Evolutionary conservation across 257 asterid species (phyloP).

Genomic region (Thymus mandschuricus): DNA sequence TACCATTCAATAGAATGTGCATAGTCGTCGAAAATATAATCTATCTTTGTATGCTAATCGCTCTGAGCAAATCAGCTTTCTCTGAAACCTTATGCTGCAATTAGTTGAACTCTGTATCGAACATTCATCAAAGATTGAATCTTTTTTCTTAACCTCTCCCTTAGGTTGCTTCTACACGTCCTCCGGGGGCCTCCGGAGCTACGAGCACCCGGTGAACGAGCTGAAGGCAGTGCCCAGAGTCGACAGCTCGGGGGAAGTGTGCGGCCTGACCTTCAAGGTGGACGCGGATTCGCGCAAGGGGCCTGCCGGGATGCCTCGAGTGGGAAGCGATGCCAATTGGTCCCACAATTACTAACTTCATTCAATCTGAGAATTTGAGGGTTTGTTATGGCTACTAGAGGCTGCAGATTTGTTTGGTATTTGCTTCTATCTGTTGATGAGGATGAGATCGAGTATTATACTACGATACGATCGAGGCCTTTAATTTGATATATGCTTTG

Average conservation of each 20-base stretch:
- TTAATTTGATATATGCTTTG: constrained; percentile 10
- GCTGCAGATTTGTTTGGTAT: constrained; percentile 3
- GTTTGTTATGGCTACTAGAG: not conserved
- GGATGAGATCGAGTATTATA: not conserved
- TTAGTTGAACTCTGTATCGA: not conserved
- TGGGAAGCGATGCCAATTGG: constrained; percentile 96
- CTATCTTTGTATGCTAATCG: too few species aligned
- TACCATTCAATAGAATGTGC: too few species aligned
- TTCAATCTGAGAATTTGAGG: not conserved
- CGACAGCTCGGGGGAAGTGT: constrained; percentile 90
- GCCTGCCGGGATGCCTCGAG: constrained; percentile 75
- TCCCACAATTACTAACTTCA: constrained; percentile 61
- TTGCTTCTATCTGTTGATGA: not conserved
- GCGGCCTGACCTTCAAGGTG: constrained; percentile 83
- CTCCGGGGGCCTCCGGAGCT: constrained; percentile 91
- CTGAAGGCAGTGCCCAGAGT: constrained; percentile 91
- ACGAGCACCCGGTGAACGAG: constrained; percentile 83
- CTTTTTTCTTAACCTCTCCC: not conserved
- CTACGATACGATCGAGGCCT: not conserved
- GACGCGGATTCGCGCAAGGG: constrained; percentile 70
- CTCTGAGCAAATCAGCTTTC: too few species aligned
- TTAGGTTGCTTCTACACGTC: constrained; percentile 91
- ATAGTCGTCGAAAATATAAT: too few species aligned
- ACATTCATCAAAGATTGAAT: not conserved
- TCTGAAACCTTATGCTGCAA: too few species aligned